phyloP scores from a whole-genome alignment of 2,329 filamentous ascomycete species.

The Epicoccum sorghinum region DNA sequence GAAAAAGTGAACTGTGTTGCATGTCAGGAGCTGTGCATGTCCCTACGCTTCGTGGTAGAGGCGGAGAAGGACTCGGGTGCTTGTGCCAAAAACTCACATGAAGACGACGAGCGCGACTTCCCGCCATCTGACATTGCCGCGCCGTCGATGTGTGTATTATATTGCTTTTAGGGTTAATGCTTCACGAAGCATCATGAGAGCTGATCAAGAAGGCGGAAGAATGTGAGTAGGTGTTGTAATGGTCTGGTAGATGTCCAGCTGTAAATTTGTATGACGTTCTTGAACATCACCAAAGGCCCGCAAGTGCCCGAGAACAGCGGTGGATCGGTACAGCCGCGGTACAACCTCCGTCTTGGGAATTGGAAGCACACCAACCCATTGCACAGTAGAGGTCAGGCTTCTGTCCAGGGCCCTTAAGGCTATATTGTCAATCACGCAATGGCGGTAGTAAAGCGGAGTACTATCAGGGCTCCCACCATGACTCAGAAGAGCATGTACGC shows the following conservation, averaged over 20 bases:
- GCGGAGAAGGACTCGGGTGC: conserved; percentile 17
- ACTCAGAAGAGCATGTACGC: no score
- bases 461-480: no score
- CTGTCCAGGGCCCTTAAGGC: no score
- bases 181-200: conserved; percentile 16
- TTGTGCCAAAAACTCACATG: conserved; percentile 44
- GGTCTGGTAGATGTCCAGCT: not conserved
- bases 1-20: conserved; percentile 71
- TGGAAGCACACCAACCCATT: not conserved
- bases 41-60: not conserved
- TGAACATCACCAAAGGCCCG: not conserved
- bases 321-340: conserved; percentile 11
- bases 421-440: no score
- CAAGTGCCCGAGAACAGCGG: conserved; percentile 10
- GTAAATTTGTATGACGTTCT: conserved; percentile 19
- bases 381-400: no score
- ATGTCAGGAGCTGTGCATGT: conserved; percentile 6
- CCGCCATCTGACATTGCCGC: conserved; percentile 60
- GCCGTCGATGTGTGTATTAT: conserved; percentile 31
- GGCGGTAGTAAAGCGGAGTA: no score
- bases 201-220: not conserved
- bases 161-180: conserved; percentile 18
- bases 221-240: conserved; percentile 3
- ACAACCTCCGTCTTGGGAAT: not conserved
- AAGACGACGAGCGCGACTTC: conserved; percentile 56